phyloP scores from a whole-genome alignment of 179 eudicot genomes.

The Beta corolliflora region DNA sequence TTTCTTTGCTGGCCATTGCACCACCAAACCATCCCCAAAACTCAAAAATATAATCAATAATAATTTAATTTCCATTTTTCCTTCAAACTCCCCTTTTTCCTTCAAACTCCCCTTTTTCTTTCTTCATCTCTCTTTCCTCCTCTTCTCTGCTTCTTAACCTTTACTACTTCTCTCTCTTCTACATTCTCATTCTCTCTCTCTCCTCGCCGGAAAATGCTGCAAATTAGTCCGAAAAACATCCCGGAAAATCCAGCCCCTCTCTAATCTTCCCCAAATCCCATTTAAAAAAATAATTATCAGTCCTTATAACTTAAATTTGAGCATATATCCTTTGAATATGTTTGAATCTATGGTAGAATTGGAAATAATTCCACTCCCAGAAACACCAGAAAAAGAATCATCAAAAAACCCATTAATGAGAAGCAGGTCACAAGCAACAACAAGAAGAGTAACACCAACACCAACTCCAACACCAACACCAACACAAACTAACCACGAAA shows the following conservation, averaged over 20 bases:
- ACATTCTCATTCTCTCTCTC: too few relatives aligned
- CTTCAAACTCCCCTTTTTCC: too few relatives aligned
- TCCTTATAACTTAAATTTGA: not conserved
- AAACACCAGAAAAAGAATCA: slow-evolving; percentile 13
- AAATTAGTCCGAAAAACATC: not conserved
- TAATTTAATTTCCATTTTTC: not conserved
- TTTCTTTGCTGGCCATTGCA: slow-evolving; percentile 2
- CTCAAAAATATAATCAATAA: not conserved
- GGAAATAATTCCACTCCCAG: slow-evolving; percentile 12
- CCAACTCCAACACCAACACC: slow-evolving; percentile 44
- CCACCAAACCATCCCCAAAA: slow-evolving; percentile 21
- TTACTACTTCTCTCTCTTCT: not conserved
- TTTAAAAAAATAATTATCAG: not conserved
- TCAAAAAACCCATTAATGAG: slow-evolving; percentile 32
- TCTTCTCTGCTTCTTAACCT: not conserved
- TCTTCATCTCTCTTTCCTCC: not conserved
- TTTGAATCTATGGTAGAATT: slow-evolving; percentile 24
- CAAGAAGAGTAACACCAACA: slow-evolving; percentile 50
- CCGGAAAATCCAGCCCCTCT: not conserved
- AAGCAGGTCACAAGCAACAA: slow-evolving; percentile 48
- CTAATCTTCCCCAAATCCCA: not conserved
- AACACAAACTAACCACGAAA: slow-evolving; percentile 35
- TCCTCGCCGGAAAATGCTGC: slow-evolving; percentile 23
- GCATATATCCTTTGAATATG: not conserved
- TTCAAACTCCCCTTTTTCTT: not conserved